A percentile compares a stretch with the other conserved stretches of the same genome.
phyloP scores from a whole-genome alignment of 176 grass and related monocot genomes.

The Canna indica region DNA sequence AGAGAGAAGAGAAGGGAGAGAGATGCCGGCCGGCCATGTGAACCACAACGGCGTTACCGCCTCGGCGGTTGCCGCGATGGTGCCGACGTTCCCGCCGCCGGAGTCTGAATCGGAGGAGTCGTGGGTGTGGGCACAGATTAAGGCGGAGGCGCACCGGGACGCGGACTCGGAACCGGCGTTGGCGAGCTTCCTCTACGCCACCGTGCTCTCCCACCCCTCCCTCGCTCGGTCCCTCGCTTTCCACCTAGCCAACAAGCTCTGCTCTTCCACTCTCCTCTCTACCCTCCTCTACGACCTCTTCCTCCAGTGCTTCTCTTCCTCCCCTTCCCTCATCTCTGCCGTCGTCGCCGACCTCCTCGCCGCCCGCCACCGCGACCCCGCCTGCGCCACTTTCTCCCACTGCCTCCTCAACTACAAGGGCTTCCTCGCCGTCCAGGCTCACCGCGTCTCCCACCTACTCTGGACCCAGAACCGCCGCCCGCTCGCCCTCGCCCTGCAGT shows the following conservation, averaged over 20 bases:
- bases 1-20: background rate
- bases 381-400: constrained; percentile 66
- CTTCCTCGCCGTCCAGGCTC: constrained; percentile 88
- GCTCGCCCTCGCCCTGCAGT: constrained; percentile 78
- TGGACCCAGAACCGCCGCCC: constrained; percentile 61
- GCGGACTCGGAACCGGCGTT: constrained; percentile 83
- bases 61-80: background rate
- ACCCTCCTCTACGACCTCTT: constrained; percentile 91
- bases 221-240: constrained; percentile 66
- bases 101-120: constrained; percentile 62
- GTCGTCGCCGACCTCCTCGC: constrained; percentile 67
- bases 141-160: constrained; percentile 69
- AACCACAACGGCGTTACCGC: background rate
- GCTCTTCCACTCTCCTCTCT: constrained; percentile 80
- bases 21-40: constrained; percentile 13
- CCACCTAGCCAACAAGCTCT: constrained; percentile 96
- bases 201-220: constrained; percentile 71
- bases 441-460: constrained; percentile 71
- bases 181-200: constrained; percentile 80
- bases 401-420: constrained; percentile 97
- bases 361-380: constrained; percentile 52
- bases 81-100: constrained; percentile 55
- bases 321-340: constrained; percentile 42
- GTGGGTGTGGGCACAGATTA: constrained; percentile 90
- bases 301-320: constrained; percentile 42